These are phyloP conservation scores for Bipolaris cookei DNA, from an alignment of 2,329 filamentous ascomycete species.

Conservation along the genomic window DNA sequence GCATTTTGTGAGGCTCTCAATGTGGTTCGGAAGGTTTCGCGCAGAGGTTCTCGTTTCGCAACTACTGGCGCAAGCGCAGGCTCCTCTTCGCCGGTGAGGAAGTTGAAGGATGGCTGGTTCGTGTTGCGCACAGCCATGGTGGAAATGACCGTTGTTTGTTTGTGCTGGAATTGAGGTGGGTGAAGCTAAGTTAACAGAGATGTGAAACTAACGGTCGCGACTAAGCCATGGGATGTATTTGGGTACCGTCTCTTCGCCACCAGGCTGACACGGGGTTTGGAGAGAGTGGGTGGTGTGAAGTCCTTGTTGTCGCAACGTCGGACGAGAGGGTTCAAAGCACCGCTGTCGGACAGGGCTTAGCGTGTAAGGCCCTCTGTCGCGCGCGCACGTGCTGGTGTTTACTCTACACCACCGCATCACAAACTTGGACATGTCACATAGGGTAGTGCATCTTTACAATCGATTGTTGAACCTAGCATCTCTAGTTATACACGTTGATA, in stretches of 20 bases:
- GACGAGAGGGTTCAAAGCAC: slow-evolving; percentile 19
- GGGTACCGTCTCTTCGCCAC: neutral
- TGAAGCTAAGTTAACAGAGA: neutral
- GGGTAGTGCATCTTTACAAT: neutral
- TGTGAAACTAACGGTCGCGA: neutral
- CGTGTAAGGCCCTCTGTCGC: slow-evolving; percentile 13
- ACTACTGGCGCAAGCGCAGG: slow-evolving; percentile 41
- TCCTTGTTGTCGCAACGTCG: slow-evolving; percentile 17
- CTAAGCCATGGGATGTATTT: slow-evolving; percentile 3
- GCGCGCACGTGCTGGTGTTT: slow-evolving; percentile 9
- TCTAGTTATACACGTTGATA: neutral
- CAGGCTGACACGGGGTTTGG: neutral
- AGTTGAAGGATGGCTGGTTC: slow-evolving; percentile 56
- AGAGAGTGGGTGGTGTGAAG: neutral
- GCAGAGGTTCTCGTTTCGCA: slow-evolving; percentile 45
- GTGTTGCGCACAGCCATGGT: slow-evolving; percentile 42
- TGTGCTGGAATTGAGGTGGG: neutral
- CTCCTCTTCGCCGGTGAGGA: slow-evolving; percentile 54
- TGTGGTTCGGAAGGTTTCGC: slow-evolving; percentile 50
- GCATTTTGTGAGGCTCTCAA: slow-evolving; percentile 53
- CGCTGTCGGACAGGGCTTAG: slow-evolving; percentile 20
- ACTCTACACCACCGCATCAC: neutral
- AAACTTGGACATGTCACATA: neutral
- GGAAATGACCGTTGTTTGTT: slow-evolving; percentile 21
- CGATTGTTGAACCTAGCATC: neutral